Percentiles rank a stretch among this genome's conserved stretches.
Conservation (phyloP, 2,329 filamentous ascomycete genomes). For the Penicillium rolfsii region DNA sequence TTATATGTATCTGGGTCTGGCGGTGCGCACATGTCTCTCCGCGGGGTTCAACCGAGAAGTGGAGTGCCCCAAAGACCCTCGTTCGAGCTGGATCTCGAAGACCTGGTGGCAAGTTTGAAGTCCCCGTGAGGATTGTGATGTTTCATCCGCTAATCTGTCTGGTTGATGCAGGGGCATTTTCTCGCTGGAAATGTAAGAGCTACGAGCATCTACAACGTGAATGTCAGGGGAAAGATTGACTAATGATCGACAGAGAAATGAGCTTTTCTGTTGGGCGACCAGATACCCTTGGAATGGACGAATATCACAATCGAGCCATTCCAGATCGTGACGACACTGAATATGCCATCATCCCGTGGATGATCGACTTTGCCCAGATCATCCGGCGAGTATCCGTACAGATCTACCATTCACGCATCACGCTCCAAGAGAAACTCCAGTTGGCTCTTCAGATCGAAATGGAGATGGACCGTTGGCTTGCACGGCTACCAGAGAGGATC, state of each 20-base stretch:
- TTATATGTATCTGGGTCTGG: conserved; percentile 55
- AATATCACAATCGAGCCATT: conserved; percentile 53
- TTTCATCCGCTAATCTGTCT: not conserved
- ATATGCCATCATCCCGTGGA: conserved; percentile 46
- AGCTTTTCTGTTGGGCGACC: conserved; percentile 55
- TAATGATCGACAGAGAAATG: conserved; percentile 43
- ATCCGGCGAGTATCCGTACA: conserved; percentile 46
- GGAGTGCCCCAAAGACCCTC: conserved; percentile 36
- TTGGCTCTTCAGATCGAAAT: conserved; percentile 42
- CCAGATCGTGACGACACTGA: conserved; percentile 42
- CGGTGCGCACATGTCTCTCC: conserved; percentile 52
- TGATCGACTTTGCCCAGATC: conserved; percentile 47
- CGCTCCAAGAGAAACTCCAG: conserved; percentile 41
- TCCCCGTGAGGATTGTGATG: not conserved
- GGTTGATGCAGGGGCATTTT: conserved; percentile 44
- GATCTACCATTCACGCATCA: conserved; percentile 44
- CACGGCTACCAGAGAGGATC: conserved; percentile 37
- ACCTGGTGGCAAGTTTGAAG: conserved; percentile 50
- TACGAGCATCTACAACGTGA: not conserved
- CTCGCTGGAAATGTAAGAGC: conserved; percentile 49
- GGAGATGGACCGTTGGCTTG: conserved; percentile 43
- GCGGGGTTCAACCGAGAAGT: conserved; percentile 54
- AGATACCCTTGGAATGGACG: conserved; percentile 53
- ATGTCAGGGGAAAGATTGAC: not conserved
- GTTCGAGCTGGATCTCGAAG: conserved; percentile 46